Evolutionary conservation across 768 basidiomycete genomes (phyloP), one percentile per base, ranked within the genome.

Genomic region (Suillus discolor): DNA sequence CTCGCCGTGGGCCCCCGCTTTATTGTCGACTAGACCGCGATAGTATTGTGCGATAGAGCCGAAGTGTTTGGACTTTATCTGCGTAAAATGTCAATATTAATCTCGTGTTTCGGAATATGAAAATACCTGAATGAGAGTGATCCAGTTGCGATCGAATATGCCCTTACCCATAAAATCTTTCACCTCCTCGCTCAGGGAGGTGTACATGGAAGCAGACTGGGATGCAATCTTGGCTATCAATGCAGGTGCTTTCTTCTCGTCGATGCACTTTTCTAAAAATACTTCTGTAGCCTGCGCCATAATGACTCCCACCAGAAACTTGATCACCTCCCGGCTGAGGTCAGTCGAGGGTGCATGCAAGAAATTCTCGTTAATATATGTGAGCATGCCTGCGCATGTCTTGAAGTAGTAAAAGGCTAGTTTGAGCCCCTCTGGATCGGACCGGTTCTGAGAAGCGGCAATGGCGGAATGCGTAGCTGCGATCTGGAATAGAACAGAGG

Each of bases 291-390:
- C 96, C 78, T 99, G 97, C 0, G 94, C 95, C 18, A 94, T 82
- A 74, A 96, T 95, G 70, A 97, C 66, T n/a, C 87, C 87, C 2
- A 95, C 88, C 45, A 97, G 82, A 70, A 97, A 93, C 77, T 97
- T 96, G 83, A 99, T 85, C 63, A 99, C 94, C 66, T 99, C 97
- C 23, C 94, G 85, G 72, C 90, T 91, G 54, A 99, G 86, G 79
- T 99, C 97, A 2, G 94, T 97, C 25, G 93, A 95, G 0, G 97
- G 97, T 0, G 97, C 97, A 72, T 99, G 97, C 0, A 99, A 82
- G 77, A 99, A 99, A 85, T 99, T 98, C 78, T 99, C 97, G 80
- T 99, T 98, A 82, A 99, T 96, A 76, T 99, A 99, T 7, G 90
- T 94, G 73, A 98, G 87, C 94, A 99, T 97, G 23, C 97, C 97